Conservation (phyloP, 2,329 filamentous ascomycete genomes). For the Penicillium concentricum region DNA sequence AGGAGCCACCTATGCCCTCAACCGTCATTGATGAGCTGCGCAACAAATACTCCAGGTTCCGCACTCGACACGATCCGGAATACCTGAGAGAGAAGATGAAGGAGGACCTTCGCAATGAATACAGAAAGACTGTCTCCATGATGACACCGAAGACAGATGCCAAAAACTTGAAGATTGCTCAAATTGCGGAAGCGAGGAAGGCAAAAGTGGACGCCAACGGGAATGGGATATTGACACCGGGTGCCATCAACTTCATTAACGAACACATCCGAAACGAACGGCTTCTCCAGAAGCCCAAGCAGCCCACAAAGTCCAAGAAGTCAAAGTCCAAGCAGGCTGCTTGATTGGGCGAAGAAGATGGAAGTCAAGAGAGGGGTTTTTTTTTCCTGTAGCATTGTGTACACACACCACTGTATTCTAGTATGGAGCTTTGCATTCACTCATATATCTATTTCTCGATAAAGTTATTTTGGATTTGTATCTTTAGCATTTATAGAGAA, state of each 20-base stretch:
- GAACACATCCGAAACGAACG: constrained; percentile 32
- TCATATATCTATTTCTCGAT: constrained; percentile 6
- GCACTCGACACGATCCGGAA: constrained; percentile 74
- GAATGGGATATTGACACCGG: constrained; percentile 34
- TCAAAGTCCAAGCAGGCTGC: constrained; percentile 11
- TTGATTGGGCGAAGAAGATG: constrained; percentile 3
- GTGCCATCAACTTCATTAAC: constrained; percentile 38
- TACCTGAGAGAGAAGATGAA: constrained; percentile 65
- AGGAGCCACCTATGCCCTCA: constrained; percentile 73
- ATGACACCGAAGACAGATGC: constrained; percentile 50
- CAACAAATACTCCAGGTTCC: constrained; percentile 77
- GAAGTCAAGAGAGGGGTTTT: not conserved
- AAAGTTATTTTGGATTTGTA: not conserved
- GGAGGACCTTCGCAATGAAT: constrained; percentile 53
- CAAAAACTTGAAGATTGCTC: constrained; percentile 35
- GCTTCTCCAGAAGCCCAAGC: not conserved
- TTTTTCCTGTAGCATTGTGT: constrained; percentile 24
- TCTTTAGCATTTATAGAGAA: not conserved
- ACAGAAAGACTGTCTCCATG: constrained; percentile 46
- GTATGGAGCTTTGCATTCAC: constrained; percentile 19
- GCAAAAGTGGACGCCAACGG: constrained; percentile 38
- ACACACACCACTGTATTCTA: constrained; percentile 31
- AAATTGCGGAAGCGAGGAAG: constrained; percentile 37
- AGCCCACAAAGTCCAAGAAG: constrained; percentile 6
- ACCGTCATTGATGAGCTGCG: constrained; percentile 82